A percentile compares a stretch with the other conserved stretches of the same genome.
Conservation (phyloP, 176 grass and related monocot species). For the Zizania latifolia region DNA sequence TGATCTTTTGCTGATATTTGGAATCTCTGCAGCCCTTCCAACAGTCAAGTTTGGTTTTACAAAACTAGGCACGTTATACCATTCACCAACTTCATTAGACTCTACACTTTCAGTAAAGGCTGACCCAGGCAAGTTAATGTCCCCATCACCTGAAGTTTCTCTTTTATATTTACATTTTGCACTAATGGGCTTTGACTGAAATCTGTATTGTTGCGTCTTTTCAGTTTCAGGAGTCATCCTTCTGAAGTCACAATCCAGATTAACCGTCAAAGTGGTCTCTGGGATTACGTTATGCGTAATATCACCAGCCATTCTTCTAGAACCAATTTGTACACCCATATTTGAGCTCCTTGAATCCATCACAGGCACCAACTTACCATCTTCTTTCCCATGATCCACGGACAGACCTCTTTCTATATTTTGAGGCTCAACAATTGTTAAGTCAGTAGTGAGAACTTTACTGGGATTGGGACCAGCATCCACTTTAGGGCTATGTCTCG, state of each 20-base stretch:
- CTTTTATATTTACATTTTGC: slow-evolving; percentile 21
- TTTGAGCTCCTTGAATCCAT: slow-evolving; percentile 27
- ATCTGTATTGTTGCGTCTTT: not conserved
- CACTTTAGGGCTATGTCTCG: slow-evolving; percentile 32
- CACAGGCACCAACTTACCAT: not conserved
- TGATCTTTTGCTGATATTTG: slow-evolving; percentile 4
- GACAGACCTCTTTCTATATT: slow-evolving; percentile 3
- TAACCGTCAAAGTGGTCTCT: not conserved
- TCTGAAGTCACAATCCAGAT: slow-evolving; percentile 15
- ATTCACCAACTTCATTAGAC: slow-evolving; percentile 33
- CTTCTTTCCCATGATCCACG: slow-evolving; percentile 28
- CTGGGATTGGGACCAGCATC: slow-evolving; percentile 18
- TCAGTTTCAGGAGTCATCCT: slow-evolving; percentile 6
- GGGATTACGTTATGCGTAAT: not conserved
- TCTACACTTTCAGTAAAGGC: slow-evolving; percentile 25
- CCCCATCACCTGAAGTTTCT: slow-evolving; percentile 40
- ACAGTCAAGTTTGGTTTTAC: slow-evolving; percentile 22
- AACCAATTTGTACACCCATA: slow-evolving; percentile 4
- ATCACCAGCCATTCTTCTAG: slow-evolving; percentile 26
- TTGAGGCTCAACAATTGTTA: slow-evolving; percentile 13
- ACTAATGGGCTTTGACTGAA: slow-evolving; percentile 39
- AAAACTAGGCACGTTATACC: slow-evolving; percentile 21
- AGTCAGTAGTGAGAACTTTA: not conserved
- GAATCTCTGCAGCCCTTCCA: slow-evolving; percentile 32
- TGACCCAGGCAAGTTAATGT: slow-evolving; percentile 12